Conservation (phyloP, 257 asterid genomes). For the Catharanthus roseus region DNA sequence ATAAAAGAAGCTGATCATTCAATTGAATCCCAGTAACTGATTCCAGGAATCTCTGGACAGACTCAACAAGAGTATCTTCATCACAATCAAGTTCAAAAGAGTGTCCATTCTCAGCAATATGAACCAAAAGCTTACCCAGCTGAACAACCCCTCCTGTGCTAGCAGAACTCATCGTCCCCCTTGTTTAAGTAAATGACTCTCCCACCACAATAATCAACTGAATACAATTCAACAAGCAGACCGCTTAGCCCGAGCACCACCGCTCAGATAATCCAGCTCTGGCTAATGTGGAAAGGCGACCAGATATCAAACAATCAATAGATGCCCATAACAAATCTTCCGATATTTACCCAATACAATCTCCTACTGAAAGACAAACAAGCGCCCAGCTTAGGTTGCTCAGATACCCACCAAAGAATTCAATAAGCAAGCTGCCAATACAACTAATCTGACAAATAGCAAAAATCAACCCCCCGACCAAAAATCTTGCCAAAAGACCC, state of each 20-base stretch:
- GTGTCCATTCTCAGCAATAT: constrained; percentile 86
- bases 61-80: constrained; percentile 71
- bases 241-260: background rate
- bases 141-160: constrained; percentile 55
- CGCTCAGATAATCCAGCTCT: background rate
- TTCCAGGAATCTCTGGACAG: constrained; percentile 57
- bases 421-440: background rate
- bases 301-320: background rate
- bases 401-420: constrained; percentile 11
- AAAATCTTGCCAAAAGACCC: background rate
- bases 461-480: constrained; percentile 13
- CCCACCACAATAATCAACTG: constrained; percentile 16
- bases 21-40: constrained; percentile 52
- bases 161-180: constrained; percentile 47
- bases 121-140: constrained; percentile 69
- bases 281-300: background rate
- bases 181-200: constrained; percentile 7
- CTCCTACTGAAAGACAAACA: no score
- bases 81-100: constrained; percentile 63
- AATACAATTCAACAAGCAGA: constrained; percentile 5
- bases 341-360: background rate
- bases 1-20: constrained; percentile 79
- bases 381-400: background rate
- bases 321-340: background rate
- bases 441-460: constrained; percentile 1